Evolutionary conservation across 208 protist species (phyloP).

Genomic region (Crithidia expoeki): DNA sequence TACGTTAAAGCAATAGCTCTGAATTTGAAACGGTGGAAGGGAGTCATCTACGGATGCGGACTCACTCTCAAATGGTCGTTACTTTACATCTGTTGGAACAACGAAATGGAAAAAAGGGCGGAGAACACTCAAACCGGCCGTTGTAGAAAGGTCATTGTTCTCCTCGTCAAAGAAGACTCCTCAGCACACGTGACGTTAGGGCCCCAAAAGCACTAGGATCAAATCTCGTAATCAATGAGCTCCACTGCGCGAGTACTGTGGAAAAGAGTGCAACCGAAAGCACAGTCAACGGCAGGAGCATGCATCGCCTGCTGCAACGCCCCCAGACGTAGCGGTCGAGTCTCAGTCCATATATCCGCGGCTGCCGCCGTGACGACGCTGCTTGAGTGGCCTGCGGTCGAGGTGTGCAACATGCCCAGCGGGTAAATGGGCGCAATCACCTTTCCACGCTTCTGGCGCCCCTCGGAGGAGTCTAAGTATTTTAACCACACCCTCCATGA

Average conservation of each 20-base stretch:
- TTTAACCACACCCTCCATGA: conserved; percentile 63
- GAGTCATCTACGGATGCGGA: no score
- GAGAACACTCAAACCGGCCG: no score
- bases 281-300: background rate
- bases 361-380: background rate
- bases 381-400: background rate
- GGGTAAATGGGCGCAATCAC: conserved; percentile 19
- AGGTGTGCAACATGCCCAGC: conserved; percentile 7
- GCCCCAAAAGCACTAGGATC: background rate
- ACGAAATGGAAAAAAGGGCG: no score
- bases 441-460: conserved; percentile 6
- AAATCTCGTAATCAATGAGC: conserved; percentile 17
- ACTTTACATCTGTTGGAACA: no score
- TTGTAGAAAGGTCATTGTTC: no score
- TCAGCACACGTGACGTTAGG: no score
- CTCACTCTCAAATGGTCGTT: no score
- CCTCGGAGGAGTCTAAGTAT: conserved; percentile 16
- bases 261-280: conserved; percentile 4
- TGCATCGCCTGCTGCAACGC: conserved; percentile 14
- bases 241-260: background rate
- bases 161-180: no score
- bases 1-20: no score
- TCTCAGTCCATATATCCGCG: background rate
- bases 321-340: background rate
- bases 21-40: no score